phyloP scores from a whole-genome alignment of 768 basidiomycete species.

The Lentinula sp. region DNA sequence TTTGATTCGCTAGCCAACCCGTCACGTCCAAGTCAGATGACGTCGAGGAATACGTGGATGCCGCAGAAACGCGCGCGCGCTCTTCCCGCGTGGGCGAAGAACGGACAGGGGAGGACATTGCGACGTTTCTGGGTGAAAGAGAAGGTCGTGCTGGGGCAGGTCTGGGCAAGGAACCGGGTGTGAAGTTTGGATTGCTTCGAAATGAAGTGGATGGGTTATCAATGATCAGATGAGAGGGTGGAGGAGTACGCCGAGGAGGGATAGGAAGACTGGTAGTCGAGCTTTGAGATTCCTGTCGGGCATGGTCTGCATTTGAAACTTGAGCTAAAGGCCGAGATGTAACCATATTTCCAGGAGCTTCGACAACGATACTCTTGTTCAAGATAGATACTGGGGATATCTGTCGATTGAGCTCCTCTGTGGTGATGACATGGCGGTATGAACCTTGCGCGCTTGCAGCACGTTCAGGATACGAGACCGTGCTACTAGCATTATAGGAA shows the following conservation, averaged over 20 bases:
- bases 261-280: conserved; percentile 26
- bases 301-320: conserved; percentile 11
- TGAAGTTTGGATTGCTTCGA: not conserved
- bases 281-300: conserved; percentile 17
- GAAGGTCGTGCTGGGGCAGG: not conserved
- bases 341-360: conserved; percentile 8
- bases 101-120: not conserved
- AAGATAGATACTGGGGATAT: conserved; percentile 19
- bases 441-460: conserved; percentile 15
- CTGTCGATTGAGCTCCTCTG: conserved; percentile 17
- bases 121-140: not conserved
- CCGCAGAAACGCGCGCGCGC: not conserved
- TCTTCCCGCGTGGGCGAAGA: not conserved
- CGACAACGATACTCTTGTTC: conserved; percentile 16
- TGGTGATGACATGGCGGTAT: conserved; percentile 12
- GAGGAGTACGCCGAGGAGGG: conserved; percentile 26
- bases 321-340: conserved; percentile 1
- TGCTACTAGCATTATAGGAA: not conserved
- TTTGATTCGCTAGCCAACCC: conserved; percentile 13
- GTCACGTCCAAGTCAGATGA: conserved; percentile 12
- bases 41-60: not conserved
- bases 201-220: not conserved
- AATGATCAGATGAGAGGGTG: conserved; percentile 10
- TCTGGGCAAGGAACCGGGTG: not conserved
- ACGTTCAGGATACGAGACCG: conserved; percentile 17